Evolutionary conservation across 768 basidiomycete species (phyloP).

Genomic region (Russula abietina): DNA sequence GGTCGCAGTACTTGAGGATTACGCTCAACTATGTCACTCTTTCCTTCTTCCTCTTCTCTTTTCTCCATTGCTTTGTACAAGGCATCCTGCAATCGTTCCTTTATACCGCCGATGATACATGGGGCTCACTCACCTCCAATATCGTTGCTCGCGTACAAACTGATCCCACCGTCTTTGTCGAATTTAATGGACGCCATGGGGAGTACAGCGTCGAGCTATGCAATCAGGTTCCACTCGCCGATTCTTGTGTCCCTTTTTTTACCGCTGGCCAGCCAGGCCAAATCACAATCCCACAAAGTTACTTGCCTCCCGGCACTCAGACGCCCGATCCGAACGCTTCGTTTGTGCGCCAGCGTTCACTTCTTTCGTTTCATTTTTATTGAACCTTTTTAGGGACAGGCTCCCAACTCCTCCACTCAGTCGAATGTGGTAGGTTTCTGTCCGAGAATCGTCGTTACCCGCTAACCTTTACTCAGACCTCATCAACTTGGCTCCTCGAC

Average conservation of each 20-base stretch:
- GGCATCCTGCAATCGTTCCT: slow-evolving; percentile 47
- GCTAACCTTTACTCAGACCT: background rate
- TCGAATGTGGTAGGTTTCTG: background rate
- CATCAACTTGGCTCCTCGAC: background rate
- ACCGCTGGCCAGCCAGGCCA: slow-evolving; percentile 31
- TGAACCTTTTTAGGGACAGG: background rate
- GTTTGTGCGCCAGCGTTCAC: background rate
- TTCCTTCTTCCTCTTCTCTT: slow-evolving; percentile 46
- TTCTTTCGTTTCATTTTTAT: background rate
- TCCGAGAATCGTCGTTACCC: background rate
- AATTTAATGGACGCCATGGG: slow-evolving; percentile 28
- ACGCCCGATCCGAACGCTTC: no score
- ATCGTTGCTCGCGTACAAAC: slow-evolving; percentile 38
- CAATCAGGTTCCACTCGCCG: slow-evolving; percentile 39
- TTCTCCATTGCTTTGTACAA: slow-evolving; percentile 48
- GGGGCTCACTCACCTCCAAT: slow-evolving; percentile 33
- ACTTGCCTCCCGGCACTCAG: background rate
- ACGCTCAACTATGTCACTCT: slow-evolving; percentile 31
- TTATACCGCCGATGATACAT: slow-evolving; percentile 41
- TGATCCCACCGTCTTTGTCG: slow-evolving; percentile 32
- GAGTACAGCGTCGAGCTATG: slow-evolving; percentile 39
- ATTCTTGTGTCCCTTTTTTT: slow-evolving; percentile 24
- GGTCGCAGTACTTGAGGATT: slow-evolving; percentile 30
- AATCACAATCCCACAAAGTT: slow-evolving; percentile 20
- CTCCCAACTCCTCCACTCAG: background rate